Evolutionary conservation across 169 alveolate genomes (phyloP).

Genomic region (Eimeria praecox): DNA sequence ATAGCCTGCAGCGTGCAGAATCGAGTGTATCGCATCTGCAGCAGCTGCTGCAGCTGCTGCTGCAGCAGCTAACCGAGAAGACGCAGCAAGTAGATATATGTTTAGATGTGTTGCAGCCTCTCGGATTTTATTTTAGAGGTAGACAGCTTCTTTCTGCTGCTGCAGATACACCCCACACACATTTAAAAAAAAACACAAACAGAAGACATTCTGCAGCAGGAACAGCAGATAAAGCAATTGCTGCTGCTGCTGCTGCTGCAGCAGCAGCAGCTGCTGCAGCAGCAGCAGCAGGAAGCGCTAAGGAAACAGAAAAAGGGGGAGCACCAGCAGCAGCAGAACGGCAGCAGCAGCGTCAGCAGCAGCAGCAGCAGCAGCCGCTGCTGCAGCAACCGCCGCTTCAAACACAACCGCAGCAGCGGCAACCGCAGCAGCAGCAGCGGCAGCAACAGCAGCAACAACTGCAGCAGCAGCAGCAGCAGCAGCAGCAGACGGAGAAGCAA

Average conservation of each 20-base stretch:
- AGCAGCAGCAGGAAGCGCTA: neutral
- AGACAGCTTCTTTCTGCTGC: neutral
- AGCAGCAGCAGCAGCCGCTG: neutral
- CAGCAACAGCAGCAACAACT: constrained; percentile 37
- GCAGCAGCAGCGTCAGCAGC: constrained; percentile 16
- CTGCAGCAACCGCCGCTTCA: neutral
- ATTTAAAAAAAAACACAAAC: neutral
- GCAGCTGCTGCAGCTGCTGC: constrained; percentile 59
- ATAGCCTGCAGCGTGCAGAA: constrained; percentile 59
- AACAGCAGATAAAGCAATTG: neutral
- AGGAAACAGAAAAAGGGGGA: neutral
- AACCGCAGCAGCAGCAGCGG: constrained; percentile 38
- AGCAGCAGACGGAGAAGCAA: constrained; percentile 37
- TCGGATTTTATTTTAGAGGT: constrained; percentile 17
- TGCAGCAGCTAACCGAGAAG: constrained; percentile 58
- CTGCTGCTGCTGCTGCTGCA: constrained; percentile 26
- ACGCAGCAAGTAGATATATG: neutral
- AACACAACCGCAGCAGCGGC: neutral
- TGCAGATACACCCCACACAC: neutral
- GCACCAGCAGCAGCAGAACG: neutral
- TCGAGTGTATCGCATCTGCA: constrained; percentile 12
- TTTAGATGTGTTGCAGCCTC: constrained; percentile 33
- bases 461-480: constrained; percentile 49
- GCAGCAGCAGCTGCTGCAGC: constrained; percentile 8
- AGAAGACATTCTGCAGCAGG: neutral